Evolutionary conservation across 2,329 filamentous ascomycete genomes (phyloP).

Genomic region (Pseudofabraea citricarpa): DNA sequence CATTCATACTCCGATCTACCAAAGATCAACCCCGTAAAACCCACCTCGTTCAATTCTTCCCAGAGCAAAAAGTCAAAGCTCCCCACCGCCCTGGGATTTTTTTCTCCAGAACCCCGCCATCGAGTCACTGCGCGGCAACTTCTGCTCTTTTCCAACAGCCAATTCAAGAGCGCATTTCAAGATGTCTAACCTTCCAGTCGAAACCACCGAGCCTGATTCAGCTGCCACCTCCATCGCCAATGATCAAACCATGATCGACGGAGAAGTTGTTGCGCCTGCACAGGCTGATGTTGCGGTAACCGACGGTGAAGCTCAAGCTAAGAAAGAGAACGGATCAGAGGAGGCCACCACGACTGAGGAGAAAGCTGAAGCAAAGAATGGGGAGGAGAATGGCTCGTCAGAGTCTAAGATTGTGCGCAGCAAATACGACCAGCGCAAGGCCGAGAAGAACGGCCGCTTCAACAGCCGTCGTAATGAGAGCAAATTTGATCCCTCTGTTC

Average conservation of each 20-base stretch:
- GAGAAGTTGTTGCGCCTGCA: slow-evolving; percentile 9
- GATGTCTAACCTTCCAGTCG: slow-evolving; percentile 20
- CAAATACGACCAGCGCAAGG: slow-evolving; percentile 3
- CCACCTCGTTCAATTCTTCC: too few relatives aligned
- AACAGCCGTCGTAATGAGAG: slow-evolving; percentile 35
- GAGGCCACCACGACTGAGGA: neutral
- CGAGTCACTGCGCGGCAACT: slow-evolving; percentile 10
- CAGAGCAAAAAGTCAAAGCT: too few relatives aligned
- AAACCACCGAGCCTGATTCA: slow-evolving; percentile 18
- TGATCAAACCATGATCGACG: slow-evolving; percentile 13
- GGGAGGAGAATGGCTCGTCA: slow-evolving; percentile 4
- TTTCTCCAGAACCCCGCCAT: slow-evolving; percentile 27
- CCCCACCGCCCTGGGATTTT: too few relatives aligned
- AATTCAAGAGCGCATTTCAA: slow-evolving; percentile 3
- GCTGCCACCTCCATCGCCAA: slow-evolving; percentile 16
- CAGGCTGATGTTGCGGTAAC: slow-evolving; percentile 6
- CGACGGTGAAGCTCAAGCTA: slow-evolving; percentile 10
- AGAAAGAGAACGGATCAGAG: slow-evolving; percentile 10
- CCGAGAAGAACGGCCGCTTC: slow-evolving; percentile 21
- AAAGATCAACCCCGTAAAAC: too few relatives aligned
- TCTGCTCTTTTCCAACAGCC: slow-evolving; percentile 4
- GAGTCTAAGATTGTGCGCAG: slow-evolving; percentile 1
- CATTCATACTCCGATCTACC: too few relatives aligned
- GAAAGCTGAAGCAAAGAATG: slow-evolving; percentile 8
- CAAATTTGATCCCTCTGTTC: slow-evolving; percentile 51